Evolutionary conservation across 371 early-diverging fungal genomes (phyloP), one percentile per base, ranked within the genome.

Genomic region (Astathelohania contejeani): DNA sequence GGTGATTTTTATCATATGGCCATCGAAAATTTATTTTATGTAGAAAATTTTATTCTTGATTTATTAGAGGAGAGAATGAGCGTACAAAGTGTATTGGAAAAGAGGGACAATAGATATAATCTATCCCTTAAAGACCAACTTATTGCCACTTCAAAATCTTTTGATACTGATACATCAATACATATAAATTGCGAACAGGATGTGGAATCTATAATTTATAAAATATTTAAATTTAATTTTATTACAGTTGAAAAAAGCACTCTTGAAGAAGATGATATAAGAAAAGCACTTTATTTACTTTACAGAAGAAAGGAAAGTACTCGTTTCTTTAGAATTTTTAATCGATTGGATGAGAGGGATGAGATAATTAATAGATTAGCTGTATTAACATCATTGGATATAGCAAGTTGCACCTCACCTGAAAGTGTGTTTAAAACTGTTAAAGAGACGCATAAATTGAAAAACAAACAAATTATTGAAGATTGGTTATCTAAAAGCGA

Each of bases 111-210:
- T n/a, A n/a, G n/a, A n/a, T n/a, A n/a, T n/a, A n/a, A n/a, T n/a
- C n/a, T n/a, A n/a, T n/a, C n/a, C n/a, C n/a, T n/a, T n/a, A 40
- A 18, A 40, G 16, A 57, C 18, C 57, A 63, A 39, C 37, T 63
- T n/a, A 32, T 57, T 10, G 63, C 57, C 1, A 37, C 29, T 16
- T 42, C 12, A 22, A 51, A 53, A 20, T 26, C 48, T 18, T 22
- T 37, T 38, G 44, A 43, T 12, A 2, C 37, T 19, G 61, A 62
- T 22, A 49, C 38, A 18, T 23, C n/a, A 7, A 53, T 63, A 12
- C 57, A 65, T 18, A 38, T 69, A 6, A 42, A 59, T 48, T 69
- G 70, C 46, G 70, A 69, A 44, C 70, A 69, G 29, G 70, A 69
- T 18, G 53, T 69, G 9, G 70, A 69, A 37, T 65, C 65, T 10